Conservation (phyloP, 768 basidiomycete species). For the Dentipellis fragilis region DNA sequence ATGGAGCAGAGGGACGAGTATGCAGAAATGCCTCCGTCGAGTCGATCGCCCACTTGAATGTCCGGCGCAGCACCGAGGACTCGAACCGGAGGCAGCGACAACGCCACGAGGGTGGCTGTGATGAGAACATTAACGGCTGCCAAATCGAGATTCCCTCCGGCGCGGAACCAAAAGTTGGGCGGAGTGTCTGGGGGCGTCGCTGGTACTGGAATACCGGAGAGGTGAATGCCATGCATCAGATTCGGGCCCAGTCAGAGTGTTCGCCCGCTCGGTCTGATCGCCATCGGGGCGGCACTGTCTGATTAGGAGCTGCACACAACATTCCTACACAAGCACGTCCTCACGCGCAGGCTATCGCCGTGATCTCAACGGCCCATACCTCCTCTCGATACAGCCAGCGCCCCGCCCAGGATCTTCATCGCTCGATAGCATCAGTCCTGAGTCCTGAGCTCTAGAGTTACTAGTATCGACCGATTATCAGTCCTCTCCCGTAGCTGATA, state of each 20-base stretch:
- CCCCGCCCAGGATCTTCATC: neutral
- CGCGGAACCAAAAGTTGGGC: neutral
- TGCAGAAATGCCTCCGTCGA: neutral
- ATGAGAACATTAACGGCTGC: neutral
- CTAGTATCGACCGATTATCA: too few relatives aligned
- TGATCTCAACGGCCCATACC: neutral
- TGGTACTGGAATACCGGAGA: too few relatives aligned
- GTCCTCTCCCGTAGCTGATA: too few relatives aligned
- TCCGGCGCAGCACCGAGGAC: neutral
- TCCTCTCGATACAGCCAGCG: neutral
- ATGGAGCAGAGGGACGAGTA: too few relatives aligned
- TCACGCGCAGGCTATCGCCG: neutral
- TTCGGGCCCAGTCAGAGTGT: neutral
- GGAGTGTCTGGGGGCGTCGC: neutral
- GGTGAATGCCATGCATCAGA: neutral
- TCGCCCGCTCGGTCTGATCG: neutral
- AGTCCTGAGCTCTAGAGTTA: neutral
- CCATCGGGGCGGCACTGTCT: neutral
- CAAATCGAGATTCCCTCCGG: neutral
- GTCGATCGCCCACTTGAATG: neutral
- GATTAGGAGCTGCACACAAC: neutral
- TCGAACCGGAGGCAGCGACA: neutral
- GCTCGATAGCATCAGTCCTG: neutral
- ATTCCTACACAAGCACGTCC: neutral
- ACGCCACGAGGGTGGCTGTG: neutral